Conservation (phyloP, 331 rosid species). For the Acacia pycnantha region DNA sequence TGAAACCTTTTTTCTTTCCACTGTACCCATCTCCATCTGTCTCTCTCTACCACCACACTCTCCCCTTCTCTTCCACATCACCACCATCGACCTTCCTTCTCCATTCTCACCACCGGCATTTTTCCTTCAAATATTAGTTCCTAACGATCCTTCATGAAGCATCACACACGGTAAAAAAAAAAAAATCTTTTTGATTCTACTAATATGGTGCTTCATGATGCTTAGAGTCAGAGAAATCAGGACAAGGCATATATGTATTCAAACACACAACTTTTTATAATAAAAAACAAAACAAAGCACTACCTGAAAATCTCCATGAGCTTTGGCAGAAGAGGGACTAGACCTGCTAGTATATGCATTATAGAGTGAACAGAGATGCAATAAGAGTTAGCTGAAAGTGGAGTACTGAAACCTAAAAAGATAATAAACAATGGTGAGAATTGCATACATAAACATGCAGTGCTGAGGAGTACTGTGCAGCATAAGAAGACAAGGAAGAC, state of each 20-base stretch:
- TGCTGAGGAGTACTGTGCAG: slow-evolving; percentile 26
- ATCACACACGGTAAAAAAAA: background rate
- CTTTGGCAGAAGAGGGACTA: slow-evolving; percentile 24
- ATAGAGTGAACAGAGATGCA: background rate
- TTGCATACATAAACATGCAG: slow-evolving; percentile 40
- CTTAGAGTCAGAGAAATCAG: background rate
- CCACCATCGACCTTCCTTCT: too few relatives aligned
- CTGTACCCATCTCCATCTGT: too few relatives aligned
- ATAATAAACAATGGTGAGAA: background rate
- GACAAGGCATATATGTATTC: background rate
- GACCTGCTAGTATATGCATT: slow-evolving; percentile 40
- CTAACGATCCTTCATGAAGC: background rate
- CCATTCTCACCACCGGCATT: too few relatives aligned
- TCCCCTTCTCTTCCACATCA: too few relatives aligned
- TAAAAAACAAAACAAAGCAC: background rate
- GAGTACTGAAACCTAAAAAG: background rate
- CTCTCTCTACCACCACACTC: too few relatives aligned
- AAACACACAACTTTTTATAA: background rate
- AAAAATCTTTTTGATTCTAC: background rate
- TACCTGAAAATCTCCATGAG: slow-evolving; percentile 48
- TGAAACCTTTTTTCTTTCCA: too few relatives aligned
- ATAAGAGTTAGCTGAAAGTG: background rate
- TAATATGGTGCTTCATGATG: background rate
- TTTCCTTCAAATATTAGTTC: too few relatives aligned
- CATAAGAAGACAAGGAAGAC: slow-evolving; percentile 24